A percentile compares a stretch with the other conserved stretches of the same genome.
Conservation (phyloP, 768 basidiomycete genomes). For the Mrakia gelida region DNA sequence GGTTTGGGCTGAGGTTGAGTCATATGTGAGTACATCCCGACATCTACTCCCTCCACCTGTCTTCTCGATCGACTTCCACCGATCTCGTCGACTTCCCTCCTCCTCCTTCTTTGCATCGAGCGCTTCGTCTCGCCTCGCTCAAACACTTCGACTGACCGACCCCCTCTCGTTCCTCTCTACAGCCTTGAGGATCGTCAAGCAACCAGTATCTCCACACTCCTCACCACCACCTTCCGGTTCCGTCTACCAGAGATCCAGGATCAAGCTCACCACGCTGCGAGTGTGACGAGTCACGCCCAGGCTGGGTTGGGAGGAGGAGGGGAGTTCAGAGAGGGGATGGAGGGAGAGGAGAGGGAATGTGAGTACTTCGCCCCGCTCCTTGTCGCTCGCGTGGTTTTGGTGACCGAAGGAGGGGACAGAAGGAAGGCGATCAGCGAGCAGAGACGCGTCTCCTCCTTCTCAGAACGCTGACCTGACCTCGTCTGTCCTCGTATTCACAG, state of each 20-base stretch:
- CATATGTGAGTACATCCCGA: not conserved
- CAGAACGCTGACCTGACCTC: slow-evolving; percentile 18
- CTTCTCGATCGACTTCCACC: not conserved
- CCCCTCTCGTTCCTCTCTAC: slow-evolving; percentile 23
- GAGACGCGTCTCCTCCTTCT: not conserved
- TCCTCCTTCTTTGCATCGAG: not conserved
- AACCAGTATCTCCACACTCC: slow-evolving; percentile 63
- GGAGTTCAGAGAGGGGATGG: slow-evolving; percentile 82
- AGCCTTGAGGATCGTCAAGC: slow-evolving; percentile 75
- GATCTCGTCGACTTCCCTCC: no score
- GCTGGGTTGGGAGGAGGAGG: slow-evolving; percentile 59
- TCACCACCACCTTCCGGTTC: slow-evolving; percentile 68
- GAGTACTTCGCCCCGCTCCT: slow-evolving; percentile 41
- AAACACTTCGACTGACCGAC: no score
- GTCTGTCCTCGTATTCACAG: slow-evolving; percentile 48
- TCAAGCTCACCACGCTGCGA: slow-evolving; percentile 83
- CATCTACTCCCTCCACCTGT: not conserved
- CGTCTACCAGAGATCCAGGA: slow-evolving; percentile 75
- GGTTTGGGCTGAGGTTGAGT: slow-evolving; percentile 79
- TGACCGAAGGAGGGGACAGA: not conserved
- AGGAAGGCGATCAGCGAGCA: not conserved
- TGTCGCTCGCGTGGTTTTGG: no score
- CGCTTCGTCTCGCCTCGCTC: not conserved
- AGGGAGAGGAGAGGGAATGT: slow-evolving; percentile 89
- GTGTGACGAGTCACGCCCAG: slow-evolving; percentile 58